phyloP scores from a whole-genome alignment of 1,139 yeast genomes.

The Saccharomyces hybrid region DNA sequence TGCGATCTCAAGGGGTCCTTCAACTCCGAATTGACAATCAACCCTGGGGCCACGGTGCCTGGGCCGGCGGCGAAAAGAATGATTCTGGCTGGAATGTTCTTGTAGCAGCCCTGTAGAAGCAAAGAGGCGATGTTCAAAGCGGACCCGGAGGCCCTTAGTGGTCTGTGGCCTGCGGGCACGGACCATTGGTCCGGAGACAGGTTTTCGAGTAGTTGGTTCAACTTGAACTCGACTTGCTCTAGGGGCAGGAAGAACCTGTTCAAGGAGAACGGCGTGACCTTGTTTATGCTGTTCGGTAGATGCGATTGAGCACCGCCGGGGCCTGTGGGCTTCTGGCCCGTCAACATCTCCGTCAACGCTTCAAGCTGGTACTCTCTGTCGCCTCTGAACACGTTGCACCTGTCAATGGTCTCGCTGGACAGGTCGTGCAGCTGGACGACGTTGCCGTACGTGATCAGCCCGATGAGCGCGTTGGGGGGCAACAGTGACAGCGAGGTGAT shows the following conservation, averaged over 20 bases:
- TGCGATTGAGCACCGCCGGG: conserved; percentile 14
- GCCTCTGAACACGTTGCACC: conserved; percentile 86
- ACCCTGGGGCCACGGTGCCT: conserved; percentile 90
- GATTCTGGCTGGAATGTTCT: conserved; percentile 84
- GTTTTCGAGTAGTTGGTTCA: conserved; percentile 72
- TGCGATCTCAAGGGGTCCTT: conserved; percentile 97
- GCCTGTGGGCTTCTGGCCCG: conserved; percentile 35
- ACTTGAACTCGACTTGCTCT: conserved; percentile 78
- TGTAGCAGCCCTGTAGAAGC: conserved; percentile 76
- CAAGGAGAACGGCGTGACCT: conserved; percentile 40
- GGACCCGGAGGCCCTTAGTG: conserved; percentile 88
- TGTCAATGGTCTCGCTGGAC: conserved; percentile 68
- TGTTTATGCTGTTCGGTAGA: conserved; percentile 17
- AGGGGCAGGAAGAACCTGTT: conserved; percentile 79
- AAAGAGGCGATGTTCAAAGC: conserved; percentile 82
- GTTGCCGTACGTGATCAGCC: conserved; percentile 88
- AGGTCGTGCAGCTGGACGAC: conserved; percentile 92
- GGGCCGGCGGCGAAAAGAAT: conserved; percentile 93
- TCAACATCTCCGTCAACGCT: conserved; percentile 69
- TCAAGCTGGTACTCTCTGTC: conserved; percentile 77
- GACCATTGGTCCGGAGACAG: conserved; percentile 88
- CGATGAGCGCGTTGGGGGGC: conserved; percentile 91
- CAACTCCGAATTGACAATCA: conserved; percentile 84
- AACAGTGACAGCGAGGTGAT: conserved; percentile 72
- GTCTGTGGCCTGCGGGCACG: conserved; percentile 77